Conservation (phyloP, 2,329 filamentous ascomycete species). For the Neoarthrinium moseri region DNA sequence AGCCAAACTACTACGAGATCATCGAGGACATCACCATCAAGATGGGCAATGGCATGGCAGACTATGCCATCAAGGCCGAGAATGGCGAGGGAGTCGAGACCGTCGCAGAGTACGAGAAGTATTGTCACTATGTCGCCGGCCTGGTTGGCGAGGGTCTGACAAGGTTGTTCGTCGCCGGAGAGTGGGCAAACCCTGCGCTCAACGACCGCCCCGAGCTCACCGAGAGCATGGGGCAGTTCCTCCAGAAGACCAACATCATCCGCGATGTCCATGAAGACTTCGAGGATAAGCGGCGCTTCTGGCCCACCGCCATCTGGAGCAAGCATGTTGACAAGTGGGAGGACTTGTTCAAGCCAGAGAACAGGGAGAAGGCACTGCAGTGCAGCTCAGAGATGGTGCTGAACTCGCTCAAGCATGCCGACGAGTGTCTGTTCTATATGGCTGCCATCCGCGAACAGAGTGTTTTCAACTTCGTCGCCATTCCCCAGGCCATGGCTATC, state of each 20-base stretch:
- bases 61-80: slow-evolving; percentile 84
- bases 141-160: slow-evolving; percentile 95
- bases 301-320: slow-evolving; percentile 95
- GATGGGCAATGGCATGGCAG: slow-evolving; percentile 99
- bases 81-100: slow-evolving; percentile 77
- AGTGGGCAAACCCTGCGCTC: slow-evolving; percentile 83
- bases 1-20: slow-evolving; percentile 78
- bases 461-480: slow-evolving; percentile 98
- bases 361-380: slow-evolving; percentile 74
- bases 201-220: slow-evolving; percentile 76
- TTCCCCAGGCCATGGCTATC: slow-evolving; percentile 96
- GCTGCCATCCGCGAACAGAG: slow-evolving; percentile 92
- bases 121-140: slow-evolving; percentile 98
- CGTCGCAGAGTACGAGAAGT: slow-evolving; percentile 86
- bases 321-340: slow-evolving; percentile 90
- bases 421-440: slow-evolving; percentile 98
- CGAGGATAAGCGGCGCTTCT: slow-evolving; percentile 85
- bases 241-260: slow-evolving; percentile 99
- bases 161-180: slow-evolving; percentile 81
- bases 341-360: slow-evolving; percentile 81
- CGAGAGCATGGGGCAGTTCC: slow-evolving; percentile 94
- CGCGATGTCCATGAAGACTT: slow-evolving; percentile 91
- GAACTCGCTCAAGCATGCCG: slow-evolving; percentile 79
- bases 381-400: slow-evolving; percentile 94
- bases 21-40: slow-evolving; percentile 89